Evolutionary conservation across 2,329 filamentous ascomycete genomes (phyloP).

Genomic region (Zymoseptoria brevis): DNA sequence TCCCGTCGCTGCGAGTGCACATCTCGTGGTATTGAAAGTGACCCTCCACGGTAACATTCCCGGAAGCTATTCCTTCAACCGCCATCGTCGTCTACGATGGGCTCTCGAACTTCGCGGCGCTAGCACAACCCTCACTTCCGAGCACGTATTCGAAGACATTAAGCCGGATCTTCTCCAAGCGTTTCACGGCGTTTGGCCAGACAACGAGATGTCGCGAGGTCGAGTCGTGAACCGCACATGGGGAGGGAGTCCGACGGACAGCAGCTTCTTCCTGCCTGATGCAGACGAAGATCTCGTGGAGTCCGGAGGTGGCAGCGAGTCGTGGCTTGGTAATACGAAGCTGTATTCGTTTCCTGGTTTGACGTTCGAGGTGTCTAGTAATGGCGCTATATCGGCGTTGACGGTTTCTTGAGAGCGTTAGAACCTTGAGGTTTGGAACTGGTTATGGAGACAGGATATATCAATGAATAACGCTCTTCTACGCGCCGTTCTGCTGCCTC

Average conservation of each 20-base stretch:
- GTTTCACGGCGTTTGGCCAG: constrained; percentile 47
- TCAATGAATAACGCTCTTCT: not conserved
- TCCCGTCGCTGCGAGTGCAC: constrained; percentile 28
- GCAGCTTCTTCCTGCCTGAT: constrained; percentile 29
- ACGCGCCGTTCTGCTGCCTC: not conserved
- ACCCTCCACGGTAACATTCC: constrained; percentile 91
- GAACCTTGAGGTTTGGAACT: not conserved
- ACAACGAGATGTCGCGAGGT: constrained; percentile 41
- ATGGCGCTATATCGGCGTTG: constrained; percentile 78
- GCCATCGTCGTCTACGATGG: constrained; percentile 86
- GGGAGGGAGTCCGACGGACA: constrained; percentile 27
- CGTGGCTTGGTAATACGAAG: constrained; percentile 64
- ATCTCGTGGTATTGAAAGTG: constrained; percentile 81
- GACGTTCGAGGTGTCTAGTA: constrained; percentile 92
- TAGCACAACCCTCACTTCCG: constrained; percentile 55
- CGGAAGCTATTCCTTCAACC: constrained; percentile 93
- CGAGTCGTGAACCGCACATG: constrained; percentile 32
- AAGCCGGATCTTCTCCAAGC: constrained; percentile 39
- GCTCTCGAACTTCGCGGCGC: constrained; percentile 43
- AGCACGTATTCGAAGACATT: constrained; percentile 65
- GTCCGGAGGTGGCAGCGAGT: constrained; percentile 39
- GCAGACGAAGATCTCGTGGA: constrained; percentile 32
- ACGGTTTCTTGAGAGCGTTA: constrained; percentile 41
- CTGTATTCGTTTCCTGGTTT: constrained; percentile 89
- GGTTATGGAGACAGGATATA: not conserved